Base-by-base conservation (phyloP, 2,329 filamentous ascomycete species). In the Fusarium fracticaudum region DNA sequence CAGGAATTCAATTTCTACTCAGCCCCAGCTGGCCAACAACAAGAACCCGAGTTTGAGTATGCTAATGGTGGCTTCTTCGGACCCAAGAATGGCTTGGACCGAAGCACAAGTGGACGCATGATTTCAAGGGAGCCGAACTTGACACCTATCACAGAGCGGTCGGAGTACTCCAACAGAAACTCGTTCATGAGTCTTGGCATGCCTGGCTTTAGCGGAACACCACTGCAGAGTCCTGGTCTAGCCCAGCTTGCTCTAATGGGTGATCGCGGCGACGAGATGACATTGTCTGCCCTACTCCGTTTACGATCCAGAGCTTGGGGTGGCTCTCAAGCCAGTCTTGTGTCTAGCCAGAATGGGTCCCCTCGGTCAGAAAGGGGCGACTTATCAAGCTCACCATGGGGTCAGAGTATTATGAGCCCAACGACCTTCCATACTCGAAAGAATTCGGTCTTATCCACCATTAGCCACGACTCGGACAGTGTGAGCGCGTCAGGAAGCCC, bases 1-100 rank as follows among this genome's bases (percentile, higher is more conserved):
- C 92, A 95, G 76, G 96, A 99, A 81, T 99, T 99, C 79, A 95
- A 95, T 2, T 99, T 99, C 81, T 99, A 98, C 81, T 94, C 95
- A 3, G 86, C 87, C 4, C 88, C 90, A 1, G 75, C 83, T 10
- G 80, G 80, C 22, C 81, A 84, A 17, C 83, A 82, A 44, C 81
- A 86, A 53, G 86, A 86, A 26, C 85, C 84, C 37, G 80, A 85
- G 13, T 87, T 87, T 44, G 85, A 93, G 62, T 93, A 92, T 76
- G 88, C 91, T 20, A 93, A 94, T 76, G 96, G 96, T 35, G 96
- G 96, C 26, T 98, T 94, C 83, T 98, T 98, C 79, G 94, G 94
- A 3, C 90, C 93, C 1, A 91, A 92, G 26, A 92, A 92, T 6
- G 77, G 79, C n/a, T 83, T 92, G 22, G 88, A 91, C 66, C 90